These are phyloP conservation scores for Bipolaris victoriae DNA, from an alignment of 2,329 filamentous ascomycete species.

Conservation along the genomic window DNA sequence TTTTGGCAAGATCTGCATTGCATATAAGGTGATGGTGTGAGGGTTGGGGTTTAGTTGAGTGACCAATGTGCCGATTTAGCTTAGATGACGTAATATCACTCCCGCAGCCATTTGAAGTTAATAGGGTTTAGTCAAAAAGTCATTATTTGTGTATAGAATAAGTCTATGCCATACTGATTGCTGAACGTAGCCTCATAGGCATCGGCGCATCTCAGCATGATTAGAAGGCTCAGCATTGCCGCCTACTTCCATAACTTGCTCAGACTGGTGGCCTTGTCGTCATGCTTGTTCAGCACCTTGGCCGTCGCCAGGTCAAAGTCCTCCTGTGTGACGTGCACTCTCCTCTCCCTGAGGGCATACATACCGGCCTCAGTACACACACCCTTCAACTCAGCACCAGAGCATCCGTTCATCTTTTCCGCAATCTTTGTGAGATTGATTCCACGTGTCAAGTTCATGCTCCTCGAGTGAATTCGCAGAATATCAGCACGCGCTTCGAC, in stretches of 20 bases:
- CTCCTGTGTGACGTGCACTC: constrained; percentile 98
- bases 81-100: constrained; percentile 13
- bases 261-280: constrained; percentile 93
- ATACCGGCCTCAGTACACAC: constrained; percentile 98
- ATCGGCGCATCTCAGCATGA: constrained; percentile 5
- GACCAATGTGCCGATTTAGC: constrained; percentile 1
- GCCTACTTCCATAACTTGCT: constrained; percentile 82
- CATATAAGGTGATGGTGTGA: not conserved
- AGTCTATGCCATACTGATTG: constrained; percentile 23
- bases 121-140: not conserved
- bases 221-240: not conserved
- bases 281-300: constrained; percentile 99
- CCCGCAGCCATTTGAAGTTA: not conserved
- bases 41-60: not conserved
- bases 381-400: constrained; percentile 95
- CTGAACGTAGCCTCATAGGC: constrained; percentile 19
- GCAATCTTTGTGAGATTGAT: constrained; percentile 99
- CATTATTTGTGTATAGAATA: constrained; percentile 16
- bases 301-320: constrained; percentile 98
- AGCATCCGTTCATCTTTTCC: constrained; percentile 99
- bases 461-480: constrained; percentile 93
- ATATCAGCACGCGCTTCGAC: constrained; percentile 97
- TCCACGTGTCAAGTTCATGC: constrained; percentile 97
- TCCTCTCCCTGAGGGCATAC: constrained; percentile 92
- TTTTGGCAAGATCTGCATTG: constrained; percentile 4